phyloP scores from a whole-genome alignment of 2,329 filamentous ascomycete genomes.

The Cladophialophora bantiana region DNA sequence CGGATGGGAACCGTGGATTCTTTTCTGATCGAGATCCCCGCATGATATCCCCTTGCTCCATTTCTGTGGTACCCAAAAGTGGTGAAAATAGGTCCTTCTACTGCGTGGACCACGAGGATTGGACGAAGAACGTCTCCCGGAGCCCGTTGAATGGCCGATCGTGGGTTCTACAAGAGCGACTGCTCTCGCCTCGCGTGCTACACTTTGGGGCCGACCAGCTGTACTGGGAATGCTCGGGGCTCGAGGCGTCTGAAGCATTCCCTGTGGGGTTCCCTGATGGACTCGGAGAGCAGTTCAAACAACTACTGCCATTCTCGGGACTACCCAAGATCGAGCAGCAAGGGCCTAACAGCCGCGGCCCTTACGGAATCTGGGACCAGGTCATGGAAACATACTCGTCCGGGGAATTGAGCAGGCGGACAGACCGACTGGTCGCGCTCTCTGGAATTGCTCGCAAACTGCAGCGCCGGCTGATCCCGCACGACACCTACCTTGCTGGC shows the following conservation, averaged over 20 bases:
- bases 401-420: constrained; percentile 13
- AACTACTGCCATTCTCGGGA: constrained; percentile 15
- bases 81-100: not conserved
- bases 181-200: constrained; percentile 30
- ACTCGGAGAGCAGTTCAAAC: constrained; percentile 7
- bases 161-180: constrained; percentile 32
- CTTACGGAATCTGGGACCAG: constrained; percentile 8
- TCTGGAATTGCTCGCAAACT: constrained; percentile 17
- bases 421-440: constrained; percentile 27
- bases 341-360: not conserved
- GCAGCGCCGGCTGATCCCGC: constrained; percentile 7
- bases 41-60: not conserved
- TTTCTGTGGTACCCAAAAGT: not conserved
- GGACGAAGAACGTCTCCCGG: constrained; percentile 4
- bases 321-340: not conserved
- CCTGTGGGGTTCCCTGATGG: constrained; percentile 17
- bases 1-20: constrained; percentile 1
- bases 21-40: constrained; percentile 5
- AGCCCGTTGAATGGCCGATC: constrained; percentile 22
- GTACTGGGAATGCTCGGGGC: constrained; percentile 30
- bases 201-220: constrained; percentile 28
- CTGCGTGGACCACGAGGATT: constrained; percentile 15
- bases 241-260: constrained; percentile 24
- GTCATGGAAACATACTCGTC: constrained; percentile 23
- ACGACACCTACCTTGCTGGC: constrained; percentile 26